phyloP scores from a whole-genome alignment of 805 yeast species.

The Danielozyma ontarioensis region DNA sequence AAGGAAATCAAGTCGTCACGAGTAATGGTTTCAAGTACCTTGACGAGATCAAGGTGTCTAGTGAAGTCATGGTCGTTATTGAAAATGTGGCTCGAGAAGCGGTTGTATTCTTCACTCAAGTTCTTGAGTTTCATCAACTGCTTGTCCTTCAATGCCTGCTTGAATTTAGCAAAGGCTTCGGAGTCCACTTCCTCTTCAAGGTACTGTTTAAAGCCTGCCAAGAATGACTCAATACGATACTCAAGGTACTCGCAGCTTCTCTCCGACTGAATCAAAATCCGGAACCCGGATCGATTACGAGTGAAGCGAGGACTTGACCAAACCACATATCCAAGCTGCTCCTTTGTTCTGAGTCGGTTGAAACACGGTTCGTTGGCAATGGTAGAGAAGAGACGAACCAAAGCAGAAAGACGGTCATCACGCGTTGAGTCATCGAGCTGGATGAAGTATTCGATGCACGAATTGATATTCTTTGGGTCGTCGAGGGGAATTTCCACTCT shows the following conservation, averaged over 20 bases:
- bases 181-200: conserved; percentile 46
- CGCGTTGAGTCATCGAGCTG: conserved; percentile 50
- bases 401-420: conserved; percentile 32
- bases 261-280: conserved; percentile 81
- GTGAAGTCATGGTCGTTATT: conserved; percentile 77
- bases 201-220: conserved; percentile 41
- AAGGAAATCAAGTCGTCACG: conserved; percentile 54
- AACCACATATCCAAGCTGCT: conserved; percentile 93
- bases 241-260: conserved; percentile 69
- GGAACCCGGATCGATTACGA: conserved; percentile 67
- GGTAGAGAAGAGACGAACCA: conserved; percentile 64
- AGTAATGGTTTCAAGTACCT: conserved; percentile 46
- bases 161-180: conserved; percentile 64
- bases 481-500: conserved; percentile 48
- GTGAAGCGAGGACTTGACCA: conserved; percentile 68
- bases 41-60: conserved; percentile 41
- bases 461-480: conserved; percentile 72
- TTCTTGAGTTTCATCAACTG: conserved; percentile 72
- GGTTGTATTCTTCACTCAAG: conserved; percentile 65
- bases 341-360: conserved; percentile 84
- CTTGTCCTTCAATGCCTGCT: conserved; percentile 60
- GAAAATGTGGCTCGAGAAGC: conserved; percentile 63
- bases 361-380: conserved; percentile 84
- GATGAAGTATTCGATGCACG: conserved; percentile 73
- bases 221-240: conserved; percentile 66